phyloP scores from a whole-genome alignment of 371 early-diverging fungal species.

The Choanephora cucurbitarum region DNA sequence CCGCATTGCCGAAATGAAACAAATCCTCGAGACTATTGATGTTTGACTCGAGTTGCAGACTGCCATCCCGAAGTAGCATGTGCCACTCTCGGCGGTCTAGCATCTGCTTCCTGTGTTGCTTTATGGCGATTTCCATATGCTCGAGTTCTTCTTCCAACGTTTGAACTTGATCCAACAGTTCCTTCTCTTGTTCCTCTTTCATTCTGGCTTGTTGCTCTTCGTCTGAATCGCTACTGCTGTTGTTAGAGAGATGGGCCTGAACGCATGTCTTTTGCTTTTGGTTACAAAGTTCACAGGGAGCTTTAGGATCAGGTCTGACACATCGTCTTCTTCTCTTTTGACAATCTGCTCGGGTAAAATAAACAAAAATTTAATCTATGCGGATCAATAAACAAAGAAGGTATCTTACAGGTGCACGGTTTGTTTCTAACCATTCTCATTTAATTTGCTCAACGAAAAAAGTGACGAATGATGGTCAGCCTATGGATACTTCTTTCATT shows the following conservation, averaged over 20 bases:
- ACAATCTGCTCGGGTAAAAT: too few relatives aligned
- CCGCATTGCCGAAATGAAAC: background rate
- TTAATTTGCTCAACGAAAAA: too few relatives aligned
- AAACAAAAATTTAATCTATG: too few relatives aligned
- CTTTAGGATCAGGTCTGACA: conserved; percentile 2
- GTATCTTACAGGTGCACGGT: conserved; percentile 8
- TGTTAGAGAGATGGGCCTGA: background rate
- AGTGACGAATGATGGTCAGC: too few relatives aligned
- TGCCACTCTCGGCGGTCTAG: background rate
- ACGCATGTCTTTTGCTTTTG: conserved; percentile 1
- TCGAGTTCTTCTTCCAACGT: background rate
- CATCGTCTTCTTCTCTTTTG: conserved; percentile 13
- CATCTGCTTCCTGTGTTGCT: background rate
- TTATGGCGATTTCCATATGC: conserved; percentile 4
- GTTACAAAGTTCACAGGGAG: conserved; percentile 8
- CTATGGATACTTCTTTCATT: too few relatives aligned
- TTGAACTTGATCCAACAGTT: too few relatives aligned
- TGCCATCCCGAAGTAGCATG: background rate
- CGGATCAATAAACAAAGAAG: background rate
- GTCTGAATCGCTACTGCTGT: background rate
- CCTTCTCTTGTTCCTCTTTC: background rate
- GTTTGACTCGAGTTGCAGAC: background rate
- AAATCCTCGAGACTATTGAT: conserved; percentile 8
- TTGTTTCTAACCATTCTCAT: conserved; percentile 14
- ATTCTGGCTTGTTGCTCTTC: too few relatives aligned